phyloP scores from a whole-genome alignment of 2,329 filamentous ascomycete species.

The Fusarium sambucinum region DNA sequence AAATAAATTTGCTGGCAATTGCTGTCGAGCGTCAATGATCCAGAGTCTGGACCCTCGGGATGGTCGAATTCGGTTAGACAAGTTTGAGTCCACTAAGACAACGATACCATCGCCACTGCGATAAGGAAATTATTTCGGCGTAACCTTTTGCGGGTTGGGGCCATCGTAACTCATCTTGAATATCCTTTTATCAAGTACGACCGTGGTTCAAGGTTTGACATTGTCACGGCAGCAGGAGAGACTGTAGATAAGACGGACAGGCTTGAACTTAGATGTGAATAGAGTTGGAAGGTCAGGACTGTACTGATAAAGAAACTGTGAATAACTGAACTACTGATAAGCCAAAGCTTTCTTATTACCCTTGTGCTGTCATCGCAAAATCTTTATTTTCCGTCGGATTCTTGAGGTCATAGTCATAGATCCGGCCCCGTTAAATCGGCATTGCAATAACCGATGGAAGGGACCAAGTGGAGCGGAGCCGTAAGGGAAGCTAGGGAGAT shows the following conservation, averaged over 20 bases:
- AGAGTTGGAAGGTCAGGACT: neutral
- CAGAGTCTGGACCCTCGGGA: constrained; percentile 24
- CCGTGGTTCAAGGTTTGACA: constrained; percentile 3
- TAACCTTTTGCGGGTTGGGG: constrained; percentile 42
- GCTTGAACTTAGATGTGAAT: neutral
- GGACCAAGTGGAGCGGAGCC: constrained; percentile 22
- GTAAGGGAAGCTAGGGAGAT: constrained; percentile 4
- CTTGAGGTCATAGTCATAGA: neutral
- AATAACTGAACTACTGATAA: no score
- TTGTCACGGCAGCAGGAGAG: neutral
- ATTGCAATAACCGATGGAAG: constrained; percentile 25
- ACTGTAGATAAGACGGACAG: neutral
- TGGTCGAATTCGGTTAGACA: constrained; percentile 39
- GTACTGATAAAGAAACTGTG: neutral
- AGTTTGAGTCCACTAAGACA: constrained; percentile 36
- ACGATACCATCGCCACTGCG: constrained; percentile 27
- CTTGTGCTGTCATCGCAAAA: neutral
- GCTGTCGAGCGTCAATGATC: constrained; percentile 25
- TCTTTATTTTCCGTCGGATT: neutral
- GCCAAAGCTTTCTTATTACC: neutral
- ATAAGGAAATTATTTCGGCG: constrained; percentile 27
- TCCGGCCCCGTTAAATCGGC: constrained; percentile 21
- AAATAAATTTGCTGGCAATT: constrained; percentile 19
- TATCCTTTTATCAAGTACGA: constrained; percentile 20
- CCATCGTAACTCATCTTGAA: neutral